Evolutionary conservation across 768 basidiomycete species (phyloP).

Genomic region (Jaapia argillacea): DNA sequence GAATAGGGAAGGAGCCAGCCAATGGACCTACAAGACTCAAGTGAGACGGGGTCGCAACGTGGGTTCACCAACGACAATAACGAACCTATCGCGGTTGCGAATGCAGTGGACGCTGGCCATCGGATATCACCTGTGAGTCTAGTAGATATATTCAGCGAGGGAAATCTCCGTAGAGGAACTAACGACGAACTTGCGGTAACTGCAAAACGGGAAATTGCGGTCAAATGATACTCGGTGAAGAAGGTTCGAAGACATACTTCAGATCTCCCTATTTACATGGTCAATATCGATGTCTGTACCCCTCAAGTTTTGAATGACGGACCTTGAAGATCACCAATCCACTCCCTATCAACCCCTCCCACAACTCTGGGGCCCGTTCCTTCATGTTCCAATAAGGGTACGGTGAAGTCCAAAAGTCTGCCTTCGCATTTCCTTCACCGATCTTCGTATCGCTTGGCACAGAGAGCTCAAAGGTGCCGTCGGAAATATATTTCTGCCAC

Average conservation of each 20-base stretch:
- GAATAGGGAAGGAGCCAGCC: constrained; percentile 65
- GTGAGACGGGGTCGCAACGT: background rate
- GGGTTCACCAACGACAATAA: background rate
- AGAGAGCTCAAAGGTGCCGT: constrained; percentile 64
- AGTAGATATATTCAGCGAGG: constrained; percentile 1
- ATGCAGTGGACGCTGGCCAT: constrained; percentile 80
- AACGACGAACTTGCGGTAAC: constrained; percentile 71
- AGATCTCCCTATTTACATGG: constrained; percentile 85
- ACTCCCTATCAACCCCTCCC: constrained; percentile 38
- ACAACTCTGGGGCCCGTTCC: constrained; percentile 38
- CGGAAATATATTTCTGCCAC: constrained; percentile 63
- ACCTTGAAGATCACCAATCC: constrained; percentile 83
- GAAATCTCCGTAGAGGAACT: background rate
- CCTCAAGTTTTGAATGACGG: no score
- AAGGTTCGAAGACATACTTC: constrained; percentile 70
- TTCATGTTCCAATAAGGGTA: constrained; percentile 73
- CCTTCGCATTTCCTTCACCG: constrained; percentile 32
- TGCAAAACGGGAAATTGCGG: constrained; percentile 15
- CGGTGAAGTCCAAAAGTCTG: constrained; percentile 65
- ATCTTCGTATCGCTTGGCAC: constrained; percentile 51
- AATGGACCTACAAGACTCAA: constrained; percentile 47
- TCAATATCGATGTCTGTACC: no score
- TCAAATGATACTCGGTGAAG: no score
- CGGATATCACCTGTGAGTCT: constrained; percentile 83
- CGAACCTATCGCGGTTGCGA: constrained; percentile 62